Conservation (phyloP, 148 eudicot species). For the Arctostaphylos glauca region DNA sequence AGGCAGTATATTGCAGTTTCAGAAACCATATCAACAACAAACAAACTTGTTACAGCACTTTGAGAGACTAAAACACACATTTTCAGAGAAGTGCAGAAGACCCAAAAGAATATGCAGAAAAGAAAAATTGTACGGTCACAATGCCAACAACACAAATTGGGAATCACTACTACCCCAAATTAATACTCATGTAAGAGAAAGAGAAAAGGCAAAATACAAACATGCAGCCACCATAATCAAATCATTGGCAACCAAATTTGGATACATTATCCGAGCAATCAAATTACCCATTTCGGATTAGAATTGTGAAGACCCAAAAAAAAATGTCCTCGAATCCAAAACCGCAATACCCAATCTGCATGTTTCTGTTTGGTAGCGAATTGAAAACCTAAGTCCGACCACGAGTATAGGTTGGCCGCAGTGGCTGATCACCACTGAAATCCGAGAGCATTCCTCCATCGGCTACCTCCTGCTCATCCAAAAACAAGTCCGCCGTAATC, state of each 20-base stretch:
- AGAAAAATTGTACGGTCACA: not conserved
- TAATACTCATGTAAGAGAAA: not conserved
- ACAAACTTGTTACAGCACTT: not conserved
- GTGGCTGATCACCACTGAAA: slow-evolving; percentile 34
- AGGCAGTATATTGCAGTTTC: not conserved
- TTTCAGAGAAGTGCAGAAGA: not conserved
- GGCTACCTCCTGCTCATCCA: slow-evolving; percentile 52
- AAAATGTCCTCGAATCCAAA: not conserved
- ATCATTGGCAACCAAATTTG: not conserved
- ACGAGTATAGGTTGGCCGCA: slow-evolving; percentile 28
- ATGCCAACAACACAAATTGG: slow-evolving; percentile 1
- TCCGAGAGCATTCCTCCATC: slow-evolving; percentile 52
- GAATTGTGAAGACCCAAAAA: not conserved
- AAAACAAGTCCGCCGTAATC: slow-evolving; percentile 54
- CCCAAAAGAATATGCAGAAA: not conserved
- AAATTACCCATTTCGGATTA: not conserved
- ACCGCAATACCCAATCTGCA: not conserved
- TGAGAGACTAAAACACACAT: not conserved
- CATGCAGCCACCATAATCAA: not conserved
- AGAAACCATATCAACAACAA: slow-evolving; percentile 3
- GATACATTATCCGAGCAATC: not conserved
- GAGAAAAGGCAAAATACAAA: slow-evolving; percentile 1
- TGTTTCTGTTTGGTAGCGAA: not conserved
- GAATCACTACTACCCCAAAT: not conserved
- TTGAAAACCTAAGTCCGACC: slow-evolving; percentile 22